Percentiles rank a stretch among this genome's conserved stretches.
These are phyloP conservation scores for Arthrobotrys pseudoclavata DNA, from an alignment of 2,329 filamentous ascomycete genomes.

Conservation along the genomic window DNA sequence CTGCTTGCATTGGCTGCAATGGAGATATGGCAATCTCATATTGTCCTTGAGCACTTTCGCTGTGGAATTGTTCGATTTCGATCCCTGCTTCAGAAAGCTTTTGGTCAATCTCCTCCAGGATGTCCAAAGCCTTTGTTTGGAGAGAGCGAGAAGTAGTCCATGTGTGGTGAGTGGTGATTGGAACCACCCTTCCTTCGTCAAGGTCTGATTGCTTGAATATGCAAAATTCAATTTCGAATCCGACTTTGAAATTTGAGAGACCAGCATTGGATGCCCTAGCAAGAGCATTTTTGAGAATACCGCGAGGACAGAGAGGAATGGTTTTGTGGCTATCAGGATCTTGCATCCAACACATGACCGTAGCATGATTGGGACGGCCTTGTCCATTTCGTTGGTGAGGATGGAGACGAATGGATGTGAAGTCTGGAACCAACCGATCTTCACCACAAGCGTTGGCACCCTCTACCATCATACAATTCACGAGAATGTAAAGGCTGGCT, in stretches of 20 bases:
- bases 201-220: slow-evolving; percentile 72
- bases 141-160: slow-evolving; percentile 78
- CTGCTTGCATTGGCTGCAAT: slow-evolving; percentile 74
- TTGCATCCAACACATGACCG: slow-evolving; percentile 61
- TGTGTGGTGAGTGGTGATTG: slow-evolving; percentile 75
- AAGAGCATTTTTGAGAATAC: slow-evolving; percentile 73
- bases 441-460: slow-evolving; percentile 41
- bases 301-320: slow-evolving; percentile 74
- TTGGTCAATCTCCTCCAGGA: slow-evolving; percentile 77
- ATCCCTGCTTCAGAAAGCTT: slow-evolving; percentile 75
- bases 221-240: slow-evolving; percentile 86
- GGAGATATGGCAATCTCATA: slow-evolving; percentile 82
- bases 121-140: slow-evolving; percentile 71
- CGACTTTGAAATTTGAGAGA: slow-evolving; percentile 74
- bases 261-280: slow-evolving; percentile 70
- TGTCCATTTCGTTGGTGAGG: slow-evolving; percentile 41
- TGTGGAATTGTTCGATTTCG: slow-evolving; percentile 78
- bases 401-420: slow-evolving; percentile 39
- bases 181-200: slow-evolving; percentile 65
- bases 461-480: slow-evolving; percentile 73
- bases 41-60: slow-evolving; percentile 80
- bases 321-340: slow-evolving; percentile 39
- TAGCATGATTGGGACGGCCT: slow-evolving; percentile 50
- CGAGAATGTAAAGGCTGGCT: slow-evolving; percentile 76
- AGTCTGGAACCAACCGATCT: slow-evolving; percentile 34